Conservation (phyloP, 108 stramenopile species). For the Skeletonema costatum region DNA sequence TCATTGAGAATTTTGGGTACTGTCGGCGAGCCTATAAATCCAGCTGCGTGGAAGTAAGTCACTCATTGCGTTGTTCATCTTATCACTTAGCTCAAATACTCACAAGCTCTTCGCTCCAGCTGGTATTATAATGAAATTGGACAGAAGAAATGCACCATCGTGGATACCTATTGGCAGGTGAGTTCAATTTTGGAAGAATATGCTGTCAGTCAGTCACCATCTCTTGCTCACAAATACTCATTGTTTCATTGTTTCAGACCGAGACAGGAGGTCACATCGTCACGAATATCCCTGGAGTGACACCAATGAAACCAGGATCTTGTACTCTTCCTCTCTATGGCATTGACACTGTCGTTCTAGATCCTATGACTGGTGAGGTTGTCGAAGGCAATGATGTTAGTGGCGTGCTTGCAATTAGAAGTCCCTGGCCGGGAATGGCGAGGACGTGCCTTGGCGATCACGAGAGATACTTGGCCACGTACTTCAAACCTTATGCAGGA, state of each 20-base stretch:
- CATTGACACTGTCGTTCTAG: constrained; percentile 73
- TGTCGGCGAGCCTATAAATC: constrained; percentile 92
- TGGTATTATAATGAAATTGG: constrained; percentile 89
- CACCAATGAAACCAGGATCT: constrained; percentile 87
- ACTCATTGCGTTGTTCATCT: too few species aligned
- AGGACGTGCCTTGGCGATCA: constrained; percentile 87
- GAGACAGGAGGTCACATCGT: constrained; percentile 90
- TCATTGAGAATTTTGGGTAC: constrained; percentile 77
- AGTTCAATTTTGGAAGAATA: background rate
- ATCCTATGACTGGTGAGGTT: constrained; percentile 66
- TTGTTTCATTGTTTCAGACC: constrained; percentile 20
- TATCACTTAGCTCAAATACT: too few species aligned
- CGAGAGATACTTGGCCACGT: constrained; percentile 77
- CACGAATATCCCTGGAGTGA: constrained; percentile 76
- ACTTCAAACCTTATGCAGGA: constrained; percentile 82
- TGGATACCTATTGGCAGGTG: constrained; percentile 90
- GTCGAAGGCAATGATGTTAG: constrained; percentile 73
- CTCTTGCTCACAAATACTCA: background rate
- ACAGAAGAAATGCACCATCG: constrained; percentile 70
- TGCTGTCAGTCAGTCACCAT: background rate
- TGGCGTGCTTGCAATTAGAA: constrained; percentile 80
- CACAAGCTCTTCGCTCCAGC: too few species aligned
- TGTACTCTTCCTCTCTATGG: constrained; percentile 86
- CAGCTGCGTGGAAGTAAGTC: constrained; percentile 76
- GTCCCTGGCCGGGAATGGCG: constrained; percentile 81